Evolutionary conservation across 768 basidiomycete genomes (phyloP).

Genomic region (Hypsizygus marmoreus): DNA sequence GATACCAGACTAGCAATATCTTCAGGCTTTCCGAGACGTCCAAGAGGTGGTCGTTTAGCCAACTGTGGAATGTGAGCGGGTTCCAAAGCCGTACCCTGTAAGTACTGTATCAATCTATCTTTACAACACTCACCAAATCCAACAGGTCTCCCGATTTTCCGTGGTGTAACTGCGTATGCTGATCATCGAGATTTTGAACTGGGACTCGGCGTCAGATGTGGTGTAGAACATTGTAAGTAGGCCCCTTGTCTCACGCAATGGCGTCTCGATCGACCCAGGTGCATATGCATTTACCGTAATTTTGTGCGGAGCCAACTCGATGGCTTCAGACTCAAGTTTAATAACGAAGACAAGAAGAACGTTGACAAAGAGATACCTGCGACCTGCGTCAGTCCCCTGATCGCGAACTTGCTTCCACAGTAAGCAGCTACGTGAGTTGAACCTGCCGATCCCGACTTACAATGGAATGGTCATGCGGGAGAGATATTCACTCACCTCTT

Average conservation of each 20-base stretch:
- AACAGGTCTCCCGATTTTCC: conserved; percentile 6
- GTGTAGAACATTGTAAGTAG: not conserved
- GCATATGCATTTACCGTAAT: conserved; percentile 48
- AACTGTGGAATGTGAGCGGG: conserved; percentile 4
- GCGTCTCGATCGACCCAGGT: conserved; percentile 29
- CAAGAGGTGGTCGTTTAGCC: conserved; percentile 6
- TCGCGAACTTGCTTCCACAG: conserved; percentile 38
- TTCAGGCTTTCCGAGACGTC: conserved; percentile 18
- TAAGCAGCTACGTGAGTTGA: conserved; percentile 23
- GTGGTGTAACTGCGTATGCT: not conserved
- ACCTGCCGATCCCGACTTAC: not conserved
- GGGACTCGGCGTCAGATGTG: not conserved
- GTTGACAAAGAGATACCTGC: conserved; percentile 28
- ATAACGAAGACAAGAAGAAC: not conserved
- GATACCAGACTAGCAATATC: conserved; percentile 40
- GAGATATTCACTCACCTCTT: conserved; percentile 18
- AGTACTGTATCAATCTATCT: not conserved
- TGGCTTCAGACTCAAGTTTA: conserved; percentile 22
- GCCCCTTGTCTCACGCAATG: conserved; percentile 2
- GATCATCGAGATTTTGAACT: conserved; percentile 6
- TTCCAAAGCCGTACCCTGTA: not conserved
- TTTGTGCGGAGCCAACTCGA: conserved; percentile 35
- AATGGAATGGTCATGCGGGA: not conserved
- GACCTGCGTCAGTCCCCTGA: conserved; percentile 40
- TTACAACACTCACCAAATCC: not conserved